Percentiles rank a stretch among this genome's conserved stretches.
These are phyloP conservation scores for Calonectria honghensis DNA, from an alignment of 2,329 filamentous ascomycete genomes.

Conservation along the genomic window DNA sequence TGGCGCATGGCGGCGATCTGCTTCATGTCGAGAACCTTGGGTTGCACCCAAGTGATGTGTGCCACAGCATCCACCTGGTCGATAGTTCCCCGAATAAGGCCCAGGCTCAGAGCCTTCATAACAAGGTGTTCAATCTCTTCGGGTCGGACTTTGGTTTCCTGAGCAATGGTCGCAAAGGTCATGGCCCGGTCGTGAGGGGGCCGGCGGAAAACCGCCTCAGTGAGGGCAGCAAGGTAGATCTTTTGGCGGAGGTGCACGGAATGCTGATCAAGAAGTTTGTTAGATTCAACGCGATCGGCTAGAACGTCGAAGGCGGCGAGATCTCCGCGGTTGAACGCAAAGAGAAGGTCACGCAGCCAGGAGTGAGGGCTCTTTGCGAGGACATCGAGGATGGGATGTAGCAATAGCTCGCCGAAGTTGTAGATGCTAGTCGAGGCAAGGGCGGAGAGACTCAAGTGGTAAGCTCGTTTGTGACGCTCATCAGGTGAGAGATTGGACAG, in stretches of 20 bases:
- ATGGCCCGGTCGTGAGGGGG: slow-evolving; percentile 97
- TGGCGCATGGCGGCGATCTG: slow-evolving; percentile 96
- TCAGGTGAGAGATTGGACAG: slow-evolving; percentile 81
- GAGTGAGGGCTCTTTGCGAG: slow-evolving; percentile 81
- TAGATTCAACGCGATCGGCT: slow-evolving; percentile 86
- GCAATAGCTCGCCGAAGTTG: slow-evolving; percentile 99
- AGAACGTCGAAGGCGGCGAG: slow-evolving; percentile 90
- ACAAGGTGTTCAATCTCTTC: slow-evolving; percentile 98
- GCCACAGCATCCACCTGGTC: slow-evolving; percentile 97
- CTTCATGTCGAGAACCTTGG: slow-evolving; percentile 95
- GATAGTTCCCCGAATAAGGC: slow-evolving; percentile 91
- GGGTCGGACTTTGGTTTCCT: slow-evolving; percentile 92
- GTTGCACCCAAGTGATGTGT: slow-evolving; percentile 98
- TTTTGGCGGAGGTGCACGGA: slow-evolving; percentile 93
- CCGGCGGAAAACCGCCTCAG: slow-evolving; percentile 95
- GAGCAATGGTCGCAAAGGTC: slow-evolving; percentile 90
- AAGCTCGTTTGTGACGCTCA: slow-evolving; percentile 89
- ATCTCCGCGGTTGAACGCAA: slow-evolving; percentile 98
- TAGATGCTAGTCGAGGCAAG: slow-evolving; percentile 97
- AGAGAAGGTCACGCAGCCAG: slow-evolving; percentile 96
- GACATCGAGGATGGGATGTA: slow-evolving; percentile 95
- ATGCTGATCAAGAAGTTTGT: slow-evolving; percentile 86
- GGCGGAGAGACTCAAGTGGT: slow-evolving; percentile 94
- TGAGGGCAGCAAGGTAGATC: slow-evolving; percentile 96
- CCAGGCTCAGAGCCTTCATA: slow-evolving; percentile 98